A percentile compares a stretch with the other conserved stretches of the same genome.
These are phyloP conservation scores for Penicillium sp. DNA, from an alignment of 2,329 filamentous ascomycete species.

Conservation along the genomic window DNA sequence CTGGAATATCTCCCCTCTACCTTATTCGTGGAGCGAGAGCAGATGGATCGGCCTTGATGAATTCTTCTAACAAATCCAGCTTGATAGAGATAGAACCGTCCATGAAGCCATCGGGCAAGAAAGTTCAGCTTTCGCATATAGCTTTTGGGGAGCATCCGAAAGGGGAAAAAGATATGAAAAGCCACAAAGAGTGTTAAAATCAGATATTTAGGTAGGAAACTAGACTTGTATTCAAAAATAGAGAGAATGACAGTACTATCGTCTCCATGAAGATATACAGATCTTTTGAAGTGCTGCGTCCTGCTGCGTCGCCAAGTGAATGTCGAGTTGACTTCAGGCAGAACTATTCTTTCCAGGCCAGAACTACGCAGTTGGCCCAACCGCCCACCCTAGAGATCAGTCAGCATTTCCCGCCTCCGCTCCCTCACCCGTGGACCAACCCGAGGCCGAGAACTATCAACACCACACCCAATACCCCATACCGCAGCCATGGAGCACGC, in stretches of 20 bases:
- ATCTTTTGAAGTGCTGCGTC: not conserved
- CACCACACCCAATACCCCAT: constrained; percentile 5
- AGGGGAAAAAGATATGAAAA: no score
- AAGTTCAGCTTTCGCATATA: no score
- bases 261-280: not conserved
- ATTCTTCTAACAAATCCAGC: not conserved
- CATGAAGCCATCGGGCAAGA: no score
- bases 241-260: not conserved
- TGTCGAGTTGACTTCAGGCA: not conserved
- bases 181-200: no score
- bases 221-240: fast-evolving
- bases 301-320: not conserved
- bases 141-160: no score
- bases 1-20: not conserved
- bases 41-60: not conserved
- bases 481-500: constrained; percentile 33
- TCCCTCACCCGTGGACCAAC: constrained; percentile 4
- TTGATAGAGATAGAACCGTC: not conserved
- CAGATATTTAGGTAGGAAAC: no score
- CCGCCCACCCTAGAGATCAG: not conserved
- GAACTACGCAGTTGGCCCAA: not conserved
- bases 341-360: not conserved
- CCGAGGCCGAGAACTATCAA: constrained; percentile 2
- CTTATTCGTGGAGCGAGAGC: not conserved
- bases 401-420: not conserved